These are phyloP conservation scores for Epipyxis sp. DNA, from an alignment of 108 stramenopile species.

Conservation along the genomic window DNA sequence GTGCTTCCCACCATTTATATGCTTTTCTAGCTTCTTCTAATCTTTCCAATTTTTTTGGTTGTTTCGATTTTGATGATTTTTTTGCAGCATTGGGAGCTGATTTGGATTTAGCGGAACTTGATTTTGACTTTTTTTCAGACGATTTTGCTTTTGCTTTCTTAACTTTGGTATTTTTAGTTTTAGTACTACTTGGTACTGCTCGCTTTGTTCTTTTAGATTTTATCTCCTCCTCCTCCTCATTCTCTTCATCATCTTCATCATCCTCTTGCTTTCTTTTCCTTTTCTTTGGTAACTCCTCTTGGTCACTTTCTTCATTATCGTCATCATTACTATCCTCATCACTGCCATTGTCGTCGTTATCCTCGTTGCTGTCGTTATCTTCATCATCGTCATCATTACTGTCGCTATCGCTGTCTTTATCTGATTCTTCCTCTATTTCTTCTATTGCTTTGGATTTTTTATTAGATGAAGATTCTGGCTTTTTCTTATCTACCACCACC, in stretches of 20 bases:
- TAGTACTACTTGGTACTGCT: slow-evolving; percentile 33
- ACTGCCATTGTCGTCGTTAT: slow-evolving; percentile 1
- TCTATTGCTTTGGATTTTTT: slow-evolving; percentile 37
- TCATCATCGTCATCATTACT: slow-evolving; percentile 23
- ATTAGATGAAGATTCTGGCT: too few relatives aligned
- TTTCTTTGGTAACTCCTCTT: background rate
- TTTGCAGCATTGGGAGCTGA: slow-evolving; percentile 40
- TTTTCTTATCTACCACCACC: too few relatives aligned
- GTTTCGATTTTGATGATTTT: background rate
- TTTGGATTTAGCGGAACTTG: slow-evolving; percentile 36
- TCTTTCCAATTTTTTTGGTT: background rate
- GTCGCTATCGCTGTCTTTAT: background rate
- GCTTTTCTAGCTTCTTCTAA: slow-evolving; percentile 46
- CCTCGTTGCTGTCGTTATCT: slow-evolving; percentile 10
- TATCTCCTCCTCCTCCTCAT: slow-evolving; percentile 34
- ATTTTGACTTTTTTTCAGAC: background rate
- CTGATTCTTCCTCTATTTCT: background rate
- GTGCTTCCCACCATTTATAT: slow-evolving; percentile 66
- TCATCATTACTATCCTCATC: slow-evolving; percentile 21
- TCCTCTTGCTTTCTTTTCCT: background rate
- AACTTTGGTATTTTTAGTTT: slow-evolving; percentile 19
- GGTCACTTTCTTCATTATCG: slow-evolving; percentile 30
- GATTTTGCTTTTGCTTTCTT: background rate
- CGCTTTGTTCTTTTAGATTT: background rate
- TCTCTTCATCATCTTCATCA: background rate